A percentile compares a stretch with the other conserved stretches of the same genome.
These are phyloP conservation scores for Cucumis cinereus DNA, from an alignment of 306 rosid genomes.

Conservation along the genomic window DNA sequence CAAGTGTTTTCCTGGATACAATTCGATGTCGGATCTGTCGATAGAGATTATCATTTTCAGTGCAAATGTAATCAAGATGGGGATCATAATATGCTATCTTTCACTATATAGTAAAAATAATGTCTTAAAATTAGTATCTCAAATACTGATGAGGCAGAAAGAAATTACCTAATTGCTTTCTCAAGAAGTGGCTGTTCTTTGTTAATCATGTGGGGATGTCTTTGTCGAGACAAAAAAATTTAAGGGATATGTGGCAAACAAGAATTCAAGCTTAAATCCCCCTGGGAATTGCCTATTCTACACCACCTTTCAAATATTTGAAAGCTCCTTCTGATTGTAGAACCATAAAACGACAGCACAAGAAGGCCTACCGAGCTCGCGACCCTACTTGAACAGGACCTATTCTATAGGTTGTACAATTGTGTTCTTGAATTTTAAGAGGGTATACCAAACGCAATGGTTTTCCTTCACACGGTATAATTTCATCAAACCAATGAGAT, in stretches of 20 bases:
- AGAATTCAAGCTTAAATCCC: constrained; percentile 87
- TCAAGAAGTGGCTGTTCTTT: constrained; percentile 82
- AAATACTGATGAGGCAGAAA: neutral
- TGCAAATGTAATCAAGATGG: neutral
- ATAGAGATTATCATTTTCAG: constrained; percentile 1
- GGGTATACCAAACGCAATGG: too few relatives aligned
- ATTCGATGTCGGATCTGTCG: constrained; percentile 71
- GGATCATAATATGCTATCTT: neutral
- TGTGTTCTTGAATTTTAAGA: neutral
- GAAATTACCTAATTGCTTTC: constrained; percentile 70
- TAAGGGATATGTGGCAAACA: constrained; percentile 58
- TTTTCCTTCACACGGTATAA: neutral
- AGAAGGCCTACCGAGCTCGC: neutral
- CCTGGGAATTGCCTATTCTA: constrained; percentile 63
- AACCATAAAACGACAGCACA: neutral
- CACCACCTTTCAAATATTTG: constrained; percentile 66
- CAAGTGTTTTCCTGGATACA: constrained; percentile 69
- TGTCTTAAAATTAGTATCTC: neutral
- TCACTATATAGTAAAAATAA: neutral
- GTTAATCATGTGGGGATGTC: constrained; percentile 66
- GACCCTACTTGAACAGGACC: too few relatives aligned
- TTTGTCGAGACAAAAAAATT: constrained; percentile 55
- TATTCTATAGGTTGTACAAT: too few relatives aligned
- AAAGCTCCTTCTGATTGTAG: constrained; percentile 54
- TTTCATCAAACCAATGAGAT: neutral